Evolutionary conservation across 352 stramenopile genomes (phyloP), one percentile per base, ranked within the genome.

Genomic region (Thraustochytrium striatum): DNA sequence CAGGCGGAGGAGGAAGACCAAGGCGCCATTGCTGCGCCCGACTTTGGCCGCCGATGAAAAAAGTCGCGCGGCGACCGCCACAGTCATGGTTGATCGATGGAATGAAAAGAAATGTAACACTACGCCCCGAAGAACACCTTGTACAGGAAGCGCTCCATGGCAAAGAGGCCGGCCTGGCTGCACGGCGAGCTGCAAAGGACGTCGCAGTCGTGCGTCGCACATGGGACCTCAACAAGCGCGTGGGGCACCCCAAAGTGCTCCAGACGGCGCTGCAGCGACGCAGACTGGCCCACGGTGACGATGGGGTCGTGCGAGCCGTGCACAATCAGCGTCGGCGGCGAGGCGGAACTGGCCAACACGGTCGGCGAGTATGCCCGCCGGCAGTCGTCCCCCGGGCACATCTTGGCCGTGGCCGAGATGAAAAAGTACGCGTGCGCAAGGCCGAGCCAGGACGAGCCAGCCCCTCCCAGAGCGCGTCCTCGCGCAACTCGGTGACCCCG

Each of bases 141-240:
- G 32, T 61, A 61, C 7, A 70, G 8, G 38, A 75, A 65, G 3
- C 70, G 55, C 70, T 80, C 58, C 16, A 75, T 80, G 5, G 38
- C 57, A 38, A 79, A 80, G 21, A 80, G 32, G 16, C 57, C 39
- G 13, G 58, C 28, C 50, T 80, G 70, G 5, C 19, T 28, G 38
- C 70, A 80, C 8, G 58, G 25, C 5, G 70, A 80, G 25, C 57
- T 79, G 30, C 79, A 35, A 21, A 59, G 58, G 33, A 50, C 53
- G 5, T 80, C 70, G 43, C 70, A 80, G 47, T 80, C 70, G 33
- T 80, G 70, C n/a, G n/a, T n/a, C 3, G 55, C 57, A 16, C 70
- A 57, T 2, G 39, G 19, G 7, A 80, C 70, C 70, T 80, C 47
- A 3, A 80, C 33, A 2, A 75, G 39, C 11, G 39, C 55, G 25